Evolutionary conservation across 805 yeast species (phyloP).

Genomic region (Saccharomycopsis synnaedendra): DNA sequence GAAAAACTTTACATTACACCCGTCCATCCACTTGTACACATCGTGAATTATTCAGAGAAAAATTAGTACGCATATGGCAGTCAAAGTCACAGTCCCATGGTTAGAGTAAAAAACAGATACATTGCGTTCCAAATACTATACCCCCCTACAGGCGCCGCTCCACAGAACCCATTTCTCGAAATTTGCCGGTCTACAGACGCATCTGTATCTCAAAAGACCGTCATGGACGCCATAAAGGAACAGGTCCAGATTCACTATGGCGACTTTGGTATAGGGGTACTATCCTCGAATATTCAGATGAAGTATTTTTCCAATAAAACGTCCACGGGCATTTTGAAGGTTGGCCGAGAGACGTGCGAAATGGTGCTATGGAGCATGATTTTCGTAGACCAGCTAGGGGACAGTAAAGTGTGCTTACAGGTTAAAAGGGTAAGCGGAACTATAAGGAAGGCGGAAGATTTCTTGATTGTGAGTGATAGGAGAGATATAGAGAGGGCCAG

Average conservation of each 20-base stretch:
- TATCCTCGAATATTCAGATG: slow-evolving; percentile 5
- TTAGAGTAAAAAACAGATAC: slow-evolving; percentile 16
- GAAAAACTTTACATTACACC: neutral
- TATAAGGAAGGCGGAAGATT: slow-evolving; percentile 14
- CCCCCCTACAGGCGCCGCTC: slow-evolving; percentile 21
- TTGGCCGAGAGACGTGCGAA: slow-evolving; percentile 8
- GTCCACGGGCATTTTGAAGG: slow-evolving; percentile 12
- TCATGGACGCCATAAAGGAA: neutral
- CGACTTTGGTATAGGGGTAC: slow-evolving; percentile 8
- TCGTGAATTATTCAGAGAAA: neutral
- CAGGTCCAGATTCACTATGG: slow-evolving; percentile 9
- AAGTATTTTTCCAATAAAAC: slow-evolving; percentile 12
- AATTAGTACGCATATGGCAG: neutral
- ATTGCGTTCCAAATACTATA: slow-evolving; percentile 11
- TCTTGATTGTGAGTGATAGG: slow-evolving; percentile 8
- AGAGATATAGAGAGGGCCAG: neutral
- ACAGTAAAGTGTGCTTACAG: slow-evolving; percentile 1
- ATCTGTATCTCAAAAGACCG: neutral
- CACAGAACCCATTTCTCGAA: slow-evolving; percentile 9
- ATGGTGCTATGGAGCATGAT: slow-evolving; percentile 10
- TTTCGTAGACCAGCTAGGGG: neutral
- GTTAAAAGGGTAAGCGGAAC: slow-evolving; percentile 13
- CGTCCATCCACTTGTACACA: neutral
- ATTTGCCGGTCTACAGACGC: slow-evolving; percentile 5
- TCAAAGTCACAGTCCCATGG: slow-evolving; percentile 1